Percentiles rank a stretch among this genome's conserved stretches.
Conservation (phyloP, 2,329 filamentous ascomycete species). For the Clonostachys sp. region DNA sequence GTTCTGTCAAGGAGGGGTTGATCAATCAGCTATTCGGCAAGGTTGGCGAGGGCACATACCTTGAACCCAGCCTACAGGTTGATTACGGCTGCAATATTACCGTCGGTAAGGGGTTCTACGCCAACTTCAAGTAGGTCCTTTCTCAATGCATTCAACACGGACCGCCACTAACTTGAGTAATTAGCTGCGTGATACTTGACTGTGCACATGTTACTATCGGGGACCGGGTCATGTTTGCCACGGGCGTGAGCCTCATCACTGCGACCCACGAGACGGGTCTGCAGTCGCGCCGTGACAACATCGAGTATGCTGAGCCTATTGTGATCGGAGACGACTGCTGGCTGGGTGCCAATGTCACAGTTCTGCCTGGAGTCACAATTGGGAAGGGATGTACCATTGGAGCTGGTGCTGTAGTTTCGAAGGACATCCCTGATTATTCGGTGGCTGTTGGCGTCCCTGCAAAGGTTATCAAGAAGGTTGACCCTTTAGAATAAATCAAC, state of each 20-base stretch:
- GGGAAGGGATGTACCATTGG: constrained; percentile 47
- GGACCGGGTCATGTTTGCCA: constrained; percentile 65
- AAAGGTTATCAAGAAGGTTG: constrained; percentile 40
- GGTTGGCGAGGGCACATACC: constrained; percentile 43
- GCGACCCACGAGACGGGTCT: constrained; percentile 68
- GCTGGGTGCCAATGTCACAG: constrained; percentile 44
- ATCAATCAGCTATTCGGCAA: constrained; percentile 43
- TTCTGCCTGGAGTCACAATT: constrained; percentile 48
- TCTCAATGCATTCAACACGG: neutral
- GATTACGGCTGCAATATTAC: constrained; percentile 60
- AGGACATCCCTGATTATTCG: constrained; percentile 38
- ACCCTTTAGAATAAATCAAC: constrained; percentile 8
- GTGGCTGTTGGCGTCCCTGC: constrained; percentile 45
- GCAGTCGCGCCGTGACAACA: constrained; percentile 35
- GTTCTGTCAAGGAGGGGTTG: constrained; percentile 21
- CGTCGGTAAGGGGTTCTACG: constrained; percentile 53
- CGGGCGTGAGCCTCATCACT: constrained; percentile 66
- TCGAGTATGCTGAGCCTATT: constrained; percentile 41
- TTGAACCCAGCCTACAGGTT: constrained; percentile 54
- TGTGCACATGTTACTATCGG: constrained; percentile 69
- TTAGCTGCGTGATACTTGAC: constrained; percentile 60
- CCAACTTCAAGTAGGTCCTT: constrained; percentile 35
- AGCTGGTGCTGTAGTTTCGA: constrained; percentile 44
- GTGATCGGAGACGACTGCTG: constrained; percentile 49
- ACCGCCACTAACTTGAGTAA: constrained; percentile 1